These are phyloP conservation scores for Blastomyces parvus DNA, from an alignment of 2,329 filamentous ascomycete species.

Conservation along the genomic window DNA sequence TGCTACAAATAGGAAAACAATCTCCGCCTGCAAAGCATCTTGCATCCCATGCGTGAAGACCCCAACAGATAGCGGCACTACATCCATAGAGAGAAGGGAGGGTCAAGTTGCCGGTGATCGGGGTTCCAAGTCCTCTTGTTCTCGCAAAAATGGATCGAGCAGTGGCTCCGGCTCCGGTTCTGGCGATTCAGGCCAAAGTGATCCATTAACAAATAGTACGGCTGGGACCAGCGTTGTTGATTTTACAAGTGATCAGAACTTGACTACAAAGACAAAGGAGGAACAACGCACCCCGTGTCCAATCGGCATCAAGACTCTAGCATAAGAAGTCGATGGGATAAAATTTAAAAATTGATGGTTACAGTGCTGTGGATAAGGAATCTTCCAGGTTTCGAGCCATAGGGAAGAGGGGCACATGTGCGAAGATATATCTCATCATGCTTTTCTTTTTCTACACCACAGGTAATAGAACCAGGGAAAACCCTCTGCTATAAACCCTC, in stretches of 20 bases:
- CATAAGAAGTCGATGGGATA: neutral
- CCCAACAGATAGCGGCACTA: neutral
- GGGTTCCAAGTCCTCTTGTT: neutral
- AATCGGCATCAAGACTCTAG: neutral
- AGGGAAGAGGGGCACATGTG: neutral
- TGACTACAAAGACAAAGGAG: neutral
- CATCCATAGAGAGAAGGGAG: neutral
- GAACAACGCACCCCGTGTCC: neutral
- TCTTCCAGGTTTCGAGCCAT: neutral
- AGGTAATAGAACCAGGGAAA: neutral
- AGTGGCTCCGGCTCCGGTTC: slow-evolving; percentile 8
- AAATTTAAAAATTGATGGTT: neutral
- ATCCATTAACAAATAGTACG: slow-evolving; percentile 12
- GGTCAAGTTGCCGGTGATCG: neutral
- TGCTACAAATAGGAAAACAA: neutral
- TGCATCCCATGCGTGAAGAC: too few relatives aligned
- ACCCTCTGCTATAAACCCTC: neutral
- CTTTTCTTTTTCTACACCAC: neutral
- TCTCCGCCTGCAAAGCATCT: neutral
- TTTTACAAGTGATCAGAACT: neutral
- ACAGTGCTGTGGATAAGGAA: neutral
- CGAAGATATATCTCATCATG: neutral
- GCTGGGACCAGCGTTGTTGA: slow-evolving; percentile 9
- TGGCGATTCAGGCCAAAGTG: slow-evolving; percentile 13
- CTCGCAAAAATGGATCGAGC: slow-evolving; percentile 10